Evolutionary conservation across 2,329 filamentous ascomycete species (phyloP), one percentile per base, ranked within the genome.

Genomic region (Pseudogymnoascus sp.): DNA sequence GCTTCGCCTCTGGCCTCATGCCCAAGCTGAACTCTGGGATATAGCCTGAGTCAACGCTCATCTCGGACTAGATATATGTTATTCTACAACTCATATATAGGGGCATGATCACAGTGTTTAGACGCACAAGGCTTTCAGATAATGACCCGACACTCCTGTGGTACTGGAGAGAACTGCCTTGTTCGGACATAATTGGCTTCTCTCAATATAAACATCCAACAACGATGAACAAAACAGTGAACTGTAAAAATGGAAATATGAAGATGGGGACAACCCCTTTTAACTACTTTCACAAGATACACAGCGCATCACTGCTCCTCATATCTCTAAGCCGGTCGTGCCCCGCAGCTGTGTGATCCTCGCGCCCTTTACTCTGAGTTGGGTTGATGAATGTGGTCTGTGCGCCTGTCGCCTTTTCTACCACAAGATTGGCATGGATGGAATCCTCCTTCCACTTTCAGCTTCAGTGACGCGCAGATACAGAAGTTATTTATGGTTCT

Each of bases 31-130:
- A 50, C n/a, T 50, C 25, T 7, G 43, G 43, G 43, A 50, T 66
- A 37, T 65, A 64, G 28, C 61, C 57, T 3, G 35, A 28, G 58
- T 65, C 62, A 11, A 62, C 53, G n/a, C 62, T 64, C 60, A 65
- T 65, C 25, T 60, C 25, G 35, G 50, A 61, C 30, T 61, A 25
- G 8, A 4, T 11, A 47, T 57, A 20, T 61, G 37, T 30, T 58
- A 37, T 37, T 20, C 18, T 25, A 37, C 12, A 37, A 9, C 25
- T 50, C 7, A 50, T 15, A 30, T 30, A 1, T n/a, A 1, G 22
- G 25, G n/a, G 15, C 3, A 30, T 15, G 2, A 6, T 28, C n/a
- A 50, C 4, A 8, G 43, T 8, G 5, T 50, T 50, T 50, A 30
- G 4, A 18, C 43, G 14, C 14, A 61, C 59, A 47, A 61, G 5